Percentiles rank a stretch among this genome's conserved stretches.
phyloP scores from a whole-genome alignment of 768 basidiomycete species.

The Naganishia randhawae region DNA sequence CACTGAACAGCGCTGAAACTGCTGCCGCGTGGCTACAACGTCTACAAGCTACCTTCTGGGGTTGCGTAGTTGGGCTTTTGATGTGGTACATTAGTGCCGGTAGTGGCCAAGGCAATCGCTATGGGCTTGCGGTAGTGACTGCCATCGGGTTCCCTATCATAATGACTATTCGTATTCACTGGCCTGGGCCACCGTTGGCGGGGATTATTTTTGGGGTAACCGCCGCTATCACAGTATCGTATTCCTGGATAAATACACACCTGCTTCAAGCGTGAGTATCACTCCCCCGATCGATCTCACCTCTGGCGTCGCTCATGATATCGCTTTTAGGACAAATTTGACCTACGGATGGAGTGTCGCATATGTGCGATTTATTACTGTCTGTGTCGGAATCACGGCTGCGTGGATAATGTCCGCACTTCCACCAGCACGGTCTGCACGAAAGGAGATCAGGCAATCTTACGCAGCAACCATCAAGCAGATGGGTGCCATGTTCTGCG shows the following conservation, averaged over 20 bases:
- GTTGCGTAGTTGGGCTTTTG: conserved; percentile 41
- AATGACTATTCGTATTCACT: conserved; percentile 68
- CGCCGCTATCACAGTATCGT: conserved; percentile 41
- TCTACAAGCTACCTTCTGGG: conserved; percentile 45
- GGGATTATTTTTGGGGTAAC: conserved; percentile 54
- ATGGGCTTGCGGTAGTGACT: conserved; percentile 66
- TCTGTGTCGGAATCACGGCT: conserved; percentile 66
- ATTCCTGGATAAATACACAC: conserved; percentile 54
- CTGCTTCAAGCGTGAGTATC: conserved; percentile 39
- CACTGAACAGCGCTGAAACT: conserved; percentile 45
- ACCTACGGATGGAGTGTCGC: conserved; percentile 41
- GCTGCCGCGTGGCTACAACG: conserved; percentile 41
- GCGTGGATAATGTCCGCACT: conserved; percentile 64
- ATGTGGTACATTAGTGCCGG: conserved; percentile 60
- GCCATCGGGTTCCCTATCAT: conserved; percentile 70
- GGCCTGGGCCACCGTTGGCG: conserved; percentile 69
- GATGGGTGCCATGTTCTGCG: conserved; percentile 69
- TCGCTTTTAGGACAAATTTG: conserved; percentile 35
- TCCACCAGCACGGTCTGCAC: conserved; percentile 70
- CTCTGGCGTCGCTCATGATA: conserved; percentile 3
- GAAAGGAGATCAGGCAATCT: conserved; percentile 66
- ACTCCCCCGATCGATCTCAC: not conserved
- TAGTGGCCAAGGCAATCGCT: conserved; percentile 60
- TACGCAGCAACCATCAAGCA: conserved; percentile 67
- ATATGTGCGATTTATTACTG: conserved; percentile 40